Evolutionary conservation across 2,329 filamentous ascomycete species (phyloP).

Genomic region (Blastomyces emzantsi): DNA sequence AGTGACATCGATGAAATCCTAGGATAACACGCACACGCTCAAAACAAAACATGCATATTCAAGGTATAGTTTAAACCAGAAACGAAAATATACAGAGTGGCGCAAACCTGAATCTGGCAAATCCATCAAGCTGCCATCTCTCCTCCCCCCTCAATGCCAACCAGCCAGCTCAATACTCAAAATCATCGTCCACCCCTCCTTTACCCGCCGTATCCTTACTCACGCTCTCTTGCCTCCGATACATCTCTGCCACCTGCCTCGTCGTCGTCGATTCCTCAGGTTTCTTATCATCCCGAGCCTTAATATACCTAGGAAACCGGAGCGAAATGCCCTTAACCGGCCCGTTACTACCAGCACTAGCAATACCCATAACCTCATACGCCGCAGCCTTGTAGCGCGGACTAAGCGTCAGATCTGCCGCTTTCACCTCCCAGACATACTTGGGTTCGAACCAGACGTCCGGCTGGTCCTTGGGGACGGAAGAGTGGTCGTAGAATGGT

Average conservation of each 20-base stretch:
- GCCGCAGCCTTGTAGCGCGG: slow-evolving; percentile 89
- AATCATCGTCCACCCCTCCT: slow-evolving; percentile 90
- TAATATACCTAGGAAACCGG: slow-evolving; percentile 88
- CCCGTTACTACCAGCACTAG: slow-evolving; percentile 35
- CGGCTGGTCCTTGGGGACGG: slow-evolving; percentile 81
- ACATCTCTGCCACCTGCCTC: slow-evolving; percentile 91
- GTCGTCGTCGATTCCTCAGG: slow-evolving; percentile 79
- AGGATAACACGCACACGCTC: no score
- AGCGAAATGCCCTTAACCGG: slow-evolving; percentile 73
- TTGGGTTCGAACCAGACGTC: slow-evolving; percentile 97
- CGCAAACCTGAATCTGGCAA: background rate
- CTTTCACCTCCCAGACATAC: slow-evolving; percentile 96
- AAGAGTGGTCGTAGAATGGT: slow-evolving; percentile 84
- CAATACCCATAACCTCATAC: slow-evolving; percentile 64
- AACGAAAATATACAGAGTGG: background rate
- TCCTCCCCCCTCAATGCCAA: background rate
- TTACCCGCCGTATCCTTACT: slow-evolving; percentile 75
- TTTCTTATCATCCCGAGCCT: slow-evolving; percentile 90
- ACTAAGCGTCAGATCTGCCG: slow-evolving; percentile 85
- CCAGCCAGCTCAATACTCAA: slow-evolving; percentile 64
- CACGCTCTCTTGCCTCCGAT: slow-evolving; percentile 86
- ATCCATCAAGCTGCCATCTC: background rate
- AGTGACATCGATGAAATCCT: background rate
- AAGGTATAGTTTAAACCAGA: background rate
- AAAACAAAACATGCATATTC: background rate